These are phyloP conservation scores for Jaenimonas drosophilae DNA, from an alignment of 208 protist species.

Conservation along the genomic window DNA sequence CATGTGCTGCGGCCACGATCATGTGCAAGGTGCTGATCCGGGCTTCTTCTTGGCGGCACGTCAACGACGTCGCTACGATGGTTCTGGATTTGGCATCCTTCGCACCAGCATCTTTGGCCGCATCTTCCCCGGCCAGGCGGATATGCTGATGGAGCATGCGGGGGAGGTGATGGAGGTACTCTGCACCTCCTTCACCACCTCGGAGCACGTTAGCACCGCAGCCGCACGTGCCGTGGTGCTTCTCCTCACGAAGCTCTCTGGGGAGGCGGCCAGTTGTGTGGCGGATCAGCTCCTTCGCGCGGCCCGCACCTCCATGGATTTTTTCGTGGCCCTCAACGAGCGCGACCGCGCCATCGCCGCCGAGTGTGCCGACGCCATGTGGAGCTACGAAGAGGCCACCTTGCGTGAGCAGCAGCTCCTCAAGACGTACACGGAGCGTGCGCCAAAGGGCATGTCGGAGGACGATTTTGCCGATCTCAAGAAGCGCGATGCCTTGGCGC, in stretches of 20 bases:
- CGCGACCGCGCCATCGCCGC: conserved; percentile 69
- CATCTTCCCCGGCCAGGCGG: conserved; percentile 18
- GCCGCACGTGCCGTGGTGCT: conserved; percentile 67
- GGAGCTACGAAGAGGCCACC: conserved; percentile 40
- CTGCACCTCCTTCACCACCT: conserved; percentile 7
- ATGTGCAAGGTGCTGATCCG: conserved; percentile 57
- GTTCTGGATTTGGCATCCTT: not conserved
- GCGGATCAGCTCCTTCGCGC: conserved; percentile 23
- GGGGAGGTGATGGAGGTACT: conserved; percentile 29
- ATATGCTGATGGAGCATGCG: conserved; percentile 35
- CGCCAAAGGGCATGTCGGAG: conserved; percentile 75
- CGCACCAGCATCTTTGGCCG: conserved; percentile 5
- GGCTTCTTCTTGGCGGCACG: conserved; percentile 46
- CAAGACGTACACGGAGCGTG: conserved; percentile 62
- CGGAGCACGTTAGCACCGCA: conserved; percentile 35
- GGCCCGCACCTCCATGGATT: conserved; percentile 24
- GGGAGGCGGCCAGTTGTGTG: too few species aligned
- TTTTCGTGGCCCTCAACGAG: conserved; percentile 42
- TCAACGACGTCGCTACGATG: conserved; percentile 6
- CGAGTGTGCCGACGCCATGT: conserved; percentile 25
- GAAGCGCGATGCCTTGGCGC: conserved; percentile 55
- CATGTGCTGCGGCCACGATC: conserved; percentile 67
- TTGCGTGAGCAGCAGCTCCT: conserved; percentile 65
- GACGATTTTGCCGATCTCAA: conserved; percentile 82
- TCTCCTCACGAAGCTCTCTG: conserved; percentile 24